Evolutionary conservation across 169 alveolate genomes (phyloP), one percentile per base, ranked within the genome.

Genomic region (Theileria orientalis): DNA sequence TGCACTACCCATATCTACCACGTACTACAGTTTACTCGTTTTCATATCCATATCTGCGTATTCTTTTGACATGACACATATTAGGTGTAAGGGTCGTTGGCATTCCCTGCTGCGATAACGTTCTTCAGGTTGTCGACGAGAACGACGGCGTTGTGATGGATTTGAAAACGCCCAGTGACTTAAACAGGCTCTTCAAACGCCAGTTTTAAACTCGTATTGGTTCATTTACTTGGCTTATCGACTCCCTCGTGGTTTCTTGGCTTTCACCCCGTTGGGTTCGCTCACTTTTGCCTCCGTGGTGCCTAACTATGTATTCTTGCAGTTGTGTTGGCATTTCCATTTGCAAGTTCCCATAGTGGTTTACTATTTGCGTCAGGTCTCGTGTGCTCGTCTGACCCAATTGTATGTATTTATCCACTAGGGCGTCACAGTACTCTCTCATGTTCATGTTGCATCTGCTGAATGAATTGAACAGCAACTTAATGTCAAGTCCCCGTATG

Each of bases 11-110:
- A 7, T 7, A 37, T 9, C 5, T 37, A 37, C 9, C 44, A 37
- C 9, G 6, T 6, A 7, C 32, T 51, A 51, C 11, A 23, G 3
- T 51, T 25, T 23, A n/a, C n/a, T n/a, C n/a, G n/a, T n/a, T n/a
- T n/a, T n/a, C n/a, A n/a, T n/a, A n/a, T n/a, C n/a, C n/a, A n/a
- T 25, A 23, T 51, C 27, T 6, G 14, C 3, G 5, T 51, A 23
- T 5, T 6, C 9, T 37, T 37, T 37, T 37, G 9, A 5, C 44
- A 37, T 7, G 9, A 7, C 9, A 37, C 8, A 13, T 13, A 13
- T 8, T 54, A 54, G 63, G 27, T 54, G 63, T 62, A 23, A 62
- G 19, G 2, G 56, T 62, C 7, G 32, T 62, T 32, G 71, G 71
- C 27, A 62, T 62, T 41, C 71, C 71, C 19, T n/a, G 21, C 57